A percentile compares a stretch with the other conserved stretches of the same genome.
These are phyloP conservation scores for Entomortierella beljakovae DNA, from an alignment of 192 early-diverging fungal species.

Conservation along the genomic window DNA sequence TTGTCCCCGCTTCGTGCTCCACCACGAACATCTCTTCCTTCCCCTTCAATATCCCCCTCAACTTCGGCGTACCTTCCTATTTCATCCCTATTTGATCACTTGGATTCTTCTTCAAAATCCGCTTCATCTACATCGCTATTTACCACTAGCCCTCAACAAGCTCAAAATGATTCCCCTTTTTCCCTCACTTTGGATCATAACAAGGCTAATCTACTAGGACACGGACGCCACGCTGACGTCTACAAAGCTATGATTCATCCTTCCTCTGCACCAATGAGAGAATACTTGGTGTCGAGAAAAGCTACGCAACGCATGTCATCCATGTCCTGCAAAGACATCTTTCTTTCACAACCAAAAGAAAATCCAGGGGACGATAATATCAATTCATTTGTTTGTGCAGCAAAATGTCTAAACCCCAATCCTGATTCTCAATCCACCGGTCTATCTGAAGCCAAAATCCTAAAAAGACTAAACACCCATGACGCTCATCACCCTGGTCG, in stretches of 20 bases:
- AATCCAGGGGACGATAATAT: neutral
- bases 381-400: slow-evolving; percentile 38
- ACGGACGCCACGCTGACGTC: slow-evolving; percentile 45
- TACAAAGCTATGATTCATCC: slow-evolving; percentile 45
- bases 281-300: slow-evolving; percentile 21
- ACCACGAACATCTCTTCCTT: slow-evolving; percentile 12
- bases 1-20: slow-evolving; percentile 14
- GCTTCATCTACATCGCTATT: neutral
- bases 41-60: slow-evolving; percentile 8
- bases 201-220: slow-evolving; percentile 24
- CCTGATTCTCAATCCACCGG: slow-evolving; percentile 40
- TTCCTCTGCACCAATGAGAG: slow-evolving; percentile 17
- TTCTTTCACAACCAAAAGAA: slow-evolving; percentile 15
- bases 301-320: slow-evolving; percentile 1
- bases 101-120: neutral
- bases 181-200: slow-evolving; percentile 17
- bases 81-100: neutral
- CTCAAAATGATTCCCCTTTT: slow-evolving; percentile 8
- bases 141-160: neutral
- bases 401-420: slow-evolving; percentile 37
- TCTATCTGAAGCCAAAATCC: slow-evolving; percentile 27
- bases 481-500: slow-evolving; percentile 28
- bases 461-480: slow-evolving; percentile 18
- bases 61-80: slow-evolving; percentile 1
- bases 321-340: slow-evolving; percentile 30